Base-by-base conservation (phyloP, 345 rosid species). In the Populus deltoides region DNA sequence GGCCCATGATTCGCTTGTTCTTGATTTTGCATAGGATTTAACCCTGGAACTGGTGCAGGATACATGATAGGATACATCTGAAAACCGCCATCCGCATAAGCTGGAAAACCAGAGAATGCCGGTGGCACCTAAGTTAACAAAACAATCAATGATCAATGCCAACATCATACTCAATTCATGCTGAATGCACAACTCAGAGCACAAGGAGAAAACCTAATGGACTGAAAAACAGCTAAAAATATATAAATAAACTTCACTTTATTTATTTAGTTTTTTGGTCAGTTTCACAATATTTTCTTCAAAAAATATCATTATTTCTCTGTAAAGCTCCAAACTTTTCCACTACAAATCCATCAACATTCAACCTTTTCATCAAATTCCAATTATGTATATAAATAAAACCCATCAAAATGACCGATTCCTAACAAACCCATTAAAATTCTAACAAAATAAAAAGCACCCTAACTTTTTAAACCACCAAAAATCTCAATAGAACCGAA, bases 1-100 rank as follows among this genome's bases (percentile, higher is more conserved):
- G 97, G 92, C 55, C 95, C 96, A 57, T 86, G 87, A 81, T 89
- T 92, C 75, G 22, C 63, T 73, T 90, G 93, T 25, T 93, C 93
- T 68, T 92, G 97, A 78, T 83, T 84, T 41, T 84, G 90, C n/a
- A 51, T 78, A 45, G 80, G 77, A 79, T 80, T 84, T 36, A 73
- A 29, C 25, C 88, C 90, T 12, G 91, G 87, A 77, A 81, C 83
- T 73, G 86, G 77, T 66, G 80, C 85, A 35, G 98, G 98, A 79
- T 89, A 89, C 78, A 84, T 76, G 11, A 92, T 73, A 12, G 95
- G 97, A 74, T 86, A 81, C 90, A 86, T 84, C 73, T 88, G 92
- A 85, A 83, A 53, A 80, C 85, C 93, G 66, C 90, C 85, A 81
- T 77, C 78, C 41, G 85, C 85, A 72, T 84, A 81, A 76, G 77